Conservation (phyloP, 1,284 basidiomycete genomes). For the Rhodotorula sp. region DNA sequence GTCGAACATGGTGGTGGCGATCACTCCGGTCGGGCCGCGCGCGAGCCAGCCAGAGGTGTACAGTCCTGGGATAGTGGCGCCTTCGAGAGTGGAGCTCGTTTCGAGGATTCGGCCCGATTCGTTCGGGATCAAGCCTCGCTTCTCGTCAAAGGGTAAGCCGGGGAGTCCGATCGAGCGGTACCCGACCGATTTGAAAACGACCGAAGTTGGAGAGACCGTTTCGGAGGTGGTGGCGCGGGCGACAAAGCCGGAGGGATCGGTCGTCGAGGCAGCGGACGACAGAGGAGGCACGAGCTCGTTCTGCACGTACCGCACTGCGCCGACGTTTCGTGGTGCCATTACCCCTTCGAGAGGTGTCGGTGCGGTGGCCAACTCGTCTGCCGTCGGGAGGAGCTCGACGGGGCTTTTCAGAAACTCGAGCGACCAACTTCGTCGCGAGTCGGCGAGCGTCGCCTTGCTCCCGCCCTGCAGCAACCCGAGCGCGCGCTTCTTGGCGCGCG, state of each 20-base stretch:
- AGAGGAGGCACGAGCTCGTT: conserved; percentile 33
- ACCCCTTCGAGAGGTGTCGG: background rate
- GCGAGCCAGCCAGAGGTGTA: conserved; percentile 95
- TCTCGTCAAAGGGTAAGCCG: conserved; percentile 51
- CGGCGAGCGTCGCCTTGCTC: conserved; percentile 54
- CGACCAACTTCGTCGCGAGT: conserved; percentile 66
- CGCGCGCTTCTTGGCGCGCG: conserved; percentile 54
- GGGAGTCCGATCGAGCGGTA: conserved; percentile 61
- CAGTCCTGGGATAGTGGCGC: conserved; percentile 49
- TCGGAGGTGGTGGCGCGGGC: conserved; percentile 57
- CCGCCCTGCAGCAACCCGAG: conserved; percentile 52
- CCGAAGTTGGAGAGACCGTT: conserved; percentile 62
- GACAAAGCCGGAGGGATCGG: conserved; percentile 20
- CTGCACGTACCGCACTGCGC: conserved; percentile 31
- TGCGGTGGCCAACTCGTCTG: conserved; percentile 4
- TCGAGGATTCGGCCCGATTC: conserved; percentile 51
- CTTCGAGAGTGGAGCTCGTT: conserved; percentile 54
- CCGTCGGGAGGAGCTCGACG: conserved; percentile 53
- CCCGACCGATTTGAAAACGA: conserved; percentile 85
- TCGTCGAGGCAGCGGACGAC: background rate
- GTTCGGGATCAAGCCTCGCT: conserved; percentile 54
- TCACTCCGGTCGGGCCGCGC: conserved; percentile 84
- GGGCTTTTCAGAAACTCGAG: conserved; percentile 78
- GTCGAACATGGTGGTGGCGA: conserved; percentile 91
- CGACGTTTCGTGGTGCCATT: conserved; percentile 5